These are phyloP conservation scores for Hypoxylon sp. DNA, from an alignment of 2,329 filamentous ascomycete species.

Conservation along the genomic window DNA sequence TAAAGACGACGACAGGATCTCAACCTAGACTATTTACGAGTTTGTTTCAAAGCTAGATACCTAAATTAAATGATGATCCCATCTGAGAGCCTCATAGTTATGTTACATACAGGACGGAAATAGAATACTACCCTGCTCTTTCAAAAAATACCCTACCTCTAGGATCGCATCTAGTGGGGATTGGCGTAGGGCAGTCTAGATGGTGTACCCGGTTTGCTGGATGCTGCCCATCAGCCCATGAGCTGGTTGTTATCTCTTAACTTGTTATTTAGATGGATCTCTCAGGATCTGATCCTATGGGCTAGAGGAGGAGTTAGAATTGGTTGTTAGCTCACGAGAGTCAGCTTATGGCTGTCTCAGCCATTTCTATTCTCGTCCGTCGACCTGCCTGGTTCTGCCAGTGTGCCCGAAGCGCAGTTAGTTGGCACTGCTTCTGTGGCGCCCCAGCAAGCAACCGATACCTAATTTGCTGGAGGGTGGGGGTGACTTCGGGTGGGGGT, in stretches of 20 bases:
- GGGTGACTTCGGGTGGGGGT: no score
- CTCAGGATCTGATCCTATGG: conserved; percentile 10
- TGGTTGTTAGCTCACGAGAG: conserved; percentile 14
- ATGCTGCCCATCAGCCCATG: conserved; percentile 2
- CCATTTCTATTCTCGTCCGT: conserved; percentile 33
- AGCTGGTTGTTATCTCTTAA: background rate
- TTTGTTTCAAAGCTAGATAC: no score
- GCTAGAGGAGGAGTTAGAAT: conserved; percentile 16
- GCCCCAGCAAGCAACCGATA: conserved; percentile 1
- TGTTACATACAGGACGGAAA: background rate
- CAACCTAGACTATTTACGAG: no score
- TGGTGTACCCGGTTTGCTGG: conserved; percentile 15
- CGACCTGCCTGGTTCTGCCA: background rate
- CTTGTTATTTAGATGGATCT: background rate
- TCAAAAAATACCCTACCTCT: conserved; percentile 1
- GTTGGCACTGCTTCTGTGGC: conserved; percentile 4
- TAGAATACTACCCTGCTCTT: conserved; percentile 13
- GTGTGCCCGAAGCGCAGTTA: background rate
- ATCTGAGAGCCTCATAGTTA: conserved; percentile 30
- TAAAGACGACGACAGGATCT: no score
- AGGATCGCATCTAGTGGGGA: conserved; percentile 5
- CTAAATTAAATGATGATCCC: no score
- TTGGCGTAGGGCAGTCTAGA: conserved; percentile 18
- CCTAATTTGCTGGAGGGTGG: background rate
- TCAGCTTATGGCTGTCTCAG: conserved; percentile 18